Base-by-base conservation (phyloP, 225 moss, liverwort and hornwort genomes). In the Climacium dendroides region DNA sequence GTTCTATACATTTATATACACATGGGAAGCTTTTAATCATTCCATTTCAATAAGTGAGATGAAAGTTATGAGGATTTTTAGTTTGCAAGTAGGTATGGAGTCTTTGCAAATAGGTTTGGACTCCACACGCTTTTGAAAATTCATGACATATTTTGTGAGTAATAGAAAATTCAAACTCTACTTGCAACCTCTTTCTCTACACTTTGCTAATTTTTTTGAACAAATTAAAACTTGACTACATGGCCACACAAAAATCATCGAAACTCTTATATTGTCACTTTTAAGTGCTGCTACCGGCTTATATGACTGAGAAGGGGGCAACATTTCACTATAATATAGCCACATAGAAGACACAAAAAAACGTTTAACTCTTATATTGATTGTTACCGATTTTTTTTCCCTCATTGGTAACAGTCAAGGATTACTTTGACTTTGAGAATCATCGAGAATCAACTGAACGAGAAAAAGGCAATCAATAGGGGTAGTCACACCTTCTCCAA, bases 141-240 rank as follows among this genome's bases (percentile, higher is more conserved):
- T 47, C 19, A 11, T 6, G 47, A 47, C 11, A 72, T 72, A 29
- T 4, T 47, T 10, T 45, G 0, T 0, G 0, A 47, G 2, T 0
- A 72, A 0, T 1, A 47, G 0, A 73, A 45, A 48, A 19, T 19
- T 30, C 12, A 48, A 0, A 50, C 50, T 74, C 7, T 74, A 32
- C 7, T 50, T 13, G 13, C 19, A 50, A 13, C 7, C 1, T 34
- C 74, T 20, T 74, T 50, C 32, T 19, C 32, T 13, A 74, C 20
- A 50, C 3, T 74, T 12, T 19, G 12, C 13, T 32, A 32, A 32
- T 12, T 8, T 20, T 0, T 19, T 50, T 32, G 12, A 19, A 48
- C 11, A 32, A 74, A 13, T 61, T 61, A 28, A 45, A 28, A 5
- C 6, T 74, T 48, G 5, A 20, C 19, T 7, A 32, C 11, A 1